Base-by-base conservation (phyloP, 495 filamentous ascomycete species). In the Aspergillus nidulans region DNA sequence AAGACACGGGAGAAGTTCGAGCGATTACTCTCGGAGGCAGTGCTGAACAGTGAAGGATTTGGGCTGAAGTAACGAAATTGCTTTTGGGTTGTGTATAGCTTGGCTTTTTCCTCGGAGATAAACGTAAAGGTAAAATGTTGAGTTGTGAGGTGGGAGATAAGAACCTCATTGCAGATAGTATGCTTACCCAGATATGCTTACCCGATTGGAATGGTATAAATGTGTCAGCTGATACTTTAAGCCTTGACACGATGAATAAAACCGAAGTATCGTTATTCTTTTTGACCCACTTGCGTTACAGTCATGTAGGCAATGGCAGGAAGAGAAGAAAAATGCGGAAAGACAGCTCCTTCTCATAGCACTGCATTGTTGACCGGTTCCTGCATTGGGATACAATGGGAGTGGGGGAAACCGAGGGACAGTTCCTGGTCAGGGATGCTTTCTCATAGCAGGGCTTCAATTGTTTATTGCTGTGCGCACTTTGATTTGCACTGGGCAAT, bases 11-110 rank as follows among this genome's bases (percentile, higher is more conserved):
- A 83, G 63, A 83, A 81, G 60, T 63, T 97, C 46, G 87, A 87
- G 71, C 70, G 60, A 52, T 83, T 84, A 77, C 75, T 97, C 21
- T 96, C 91, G 90, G 80, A 82, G 62, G 92, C 92, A 12, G 91
- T 97, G 38, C 73, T 81, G 57, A 92, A 92, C 68, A 95, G 92
- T 61, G 91, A 96, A 67, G 92, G 92, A 41, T 97, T 97, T 80
- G 92, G 92, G 36, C 74, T 97, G 72, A 96, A 92, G 70, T 96
- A 49, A 20, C 1, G 1, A n/a, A 26, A 10, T 26, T 45, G 18
- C n/a, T 34, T 34, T 34, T 34, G 8, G 5, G 6, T 34, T 13
- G 9, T 34, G 30, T 34, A 34, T 12, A 34, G 30, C 4, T 6
- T 34, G n/a, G n/a, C 10, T 23, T 18, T 42, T 20, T 20, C 16